Percentiles rank a stretch among this genome's conserved stretches.
Evolutionary conservation across 768 basidiomycete species (phyloP).

Genomic region (Rossbeevera mucosa): DNA sequence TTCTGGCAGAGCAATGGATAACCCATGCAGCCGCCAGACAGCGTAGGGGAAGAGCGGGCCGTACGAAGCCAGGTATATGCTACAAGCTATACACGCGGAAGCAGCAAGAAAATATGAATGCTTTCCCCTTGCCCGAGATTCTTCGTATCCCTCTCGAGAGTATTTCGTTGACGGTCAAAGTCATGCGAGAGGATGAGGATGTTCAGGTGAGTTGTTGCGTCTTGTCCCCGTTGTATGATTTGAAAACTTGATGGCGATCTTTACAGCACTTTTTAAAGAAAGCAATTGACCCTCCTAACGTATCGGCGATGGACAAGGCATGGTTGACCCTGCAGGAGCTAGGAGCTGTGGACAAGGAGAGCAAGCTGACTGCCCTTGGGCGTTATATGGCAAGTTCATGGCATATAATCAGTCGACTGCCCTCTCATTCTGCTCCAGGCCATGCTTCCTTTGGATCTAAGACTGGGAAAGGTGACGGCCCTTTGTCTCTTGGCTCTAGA

Average conservation of each 20-base stretch:
- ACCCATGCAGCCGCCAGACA: slow-evolving; percentile 78
- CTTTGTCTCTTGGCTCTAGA: not conserved
- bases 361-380: slow-evolving; percentile 75
- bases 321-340: slow-evolving; percentile 70
- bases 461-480: slow-evolving; percentile 68
- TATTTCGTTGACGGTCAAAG: slow-evolving; percentile 77
- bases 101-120: slow-evolving; percentile 62
- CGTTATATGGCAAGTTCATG: slow-evolving; percentile 57
- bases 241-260: not conserved
- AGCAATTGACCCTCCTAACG: slow-evolving; percentile 81
- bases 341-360: slow-evolving; percentile 65
- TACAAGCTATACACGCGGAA: slow-evolving; percentile 83
- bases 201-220: slow-evolving; percentile 52
- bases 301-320: slow-evolving; percentile 71
- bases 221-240: not conserved
- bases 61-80: slow-evolving; percentile 77
- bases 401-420: not conserved
- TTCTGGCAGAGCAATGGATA: slow-evolving; percentile 75
- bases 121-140: slow-evolving; percentile 84
- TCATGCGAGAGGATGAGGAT: slow-evolving; percentile 70
- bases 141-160: slow-evolving; percentile 81
- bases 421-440: slow-evolving; percentile 42
- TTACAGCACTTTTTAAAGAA: slow-evolving; percentile 56
- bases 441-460: slow-evolving; percentile 81
- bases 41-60: slow-evolving; percentile 84